Evolutionary conservation across 2,329 filamentous ascomycete species (phyloP).

Genomic region (Penicillium sp.): DNA sequence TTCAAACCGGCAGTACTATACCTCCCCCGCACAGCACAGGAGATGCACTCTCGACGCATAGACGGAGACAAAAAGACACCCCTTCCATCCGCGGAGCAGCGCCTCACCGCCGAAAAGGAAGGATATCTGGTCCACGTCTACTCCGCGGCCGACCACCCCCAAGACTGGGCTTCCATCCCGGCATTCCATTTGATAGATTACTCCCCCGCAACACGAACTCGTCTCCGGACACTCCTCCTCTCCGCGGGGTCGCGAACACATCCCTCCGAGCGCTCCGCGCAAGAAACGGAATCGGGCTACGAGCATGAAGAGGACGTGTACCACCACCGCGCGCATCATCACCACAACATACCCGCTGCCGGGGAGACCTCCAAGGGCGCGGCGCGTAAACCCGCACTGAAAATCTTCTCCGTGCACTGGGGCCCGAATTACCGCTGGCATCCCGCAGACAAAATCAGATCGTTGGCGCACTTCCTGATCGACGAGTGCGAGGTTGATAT

Average conservation of each 20-base stretch:
- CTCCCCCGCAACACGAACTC: conserved; percentile 20
- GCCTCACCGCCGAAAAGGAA: neutral
- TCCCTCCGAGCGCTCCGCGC: neutral
- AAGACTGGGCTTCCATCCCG: conserved; percentile 35
- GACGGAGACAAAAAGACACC: neutral
- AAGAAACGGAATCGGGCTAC: neutral
- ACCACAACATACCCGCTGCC: neutral
- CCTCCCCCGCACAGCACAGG: conserved; percentile 16
- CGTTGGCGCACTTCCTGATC: conserved; percentile 43
- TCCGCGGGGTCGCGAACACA: neutral
- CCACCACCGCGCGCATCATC: conserved; percentile 7
- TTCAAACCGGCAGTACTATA: conserved; percentile 31
- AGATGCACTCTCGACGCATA: neutral
- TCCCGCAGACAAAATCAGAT: conserved; percentile 33
- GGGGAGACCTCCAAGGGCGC: no score
- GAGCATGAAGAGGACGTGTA: neutral
- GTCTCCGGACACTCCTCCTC: conserved; percentile 26
- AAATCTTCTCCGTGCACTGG: conserved; percentile 45
- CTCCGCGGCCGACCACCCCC: conserved; percentile 42
- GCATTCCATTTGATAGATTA: conserved; percentile 44
- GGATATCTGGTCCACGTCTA: conserved; percentile 35
- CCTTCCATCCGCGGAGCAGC: neutral
- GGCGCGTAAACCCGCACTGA: conserved; percentile 28
- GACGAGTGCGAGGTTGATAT: conserved; percentile 47
- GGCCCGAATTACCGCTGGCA: conserved; percentile 45